Conservation (phyloP, 345 rosid genomes). For the Balakata baccata region DNA sequence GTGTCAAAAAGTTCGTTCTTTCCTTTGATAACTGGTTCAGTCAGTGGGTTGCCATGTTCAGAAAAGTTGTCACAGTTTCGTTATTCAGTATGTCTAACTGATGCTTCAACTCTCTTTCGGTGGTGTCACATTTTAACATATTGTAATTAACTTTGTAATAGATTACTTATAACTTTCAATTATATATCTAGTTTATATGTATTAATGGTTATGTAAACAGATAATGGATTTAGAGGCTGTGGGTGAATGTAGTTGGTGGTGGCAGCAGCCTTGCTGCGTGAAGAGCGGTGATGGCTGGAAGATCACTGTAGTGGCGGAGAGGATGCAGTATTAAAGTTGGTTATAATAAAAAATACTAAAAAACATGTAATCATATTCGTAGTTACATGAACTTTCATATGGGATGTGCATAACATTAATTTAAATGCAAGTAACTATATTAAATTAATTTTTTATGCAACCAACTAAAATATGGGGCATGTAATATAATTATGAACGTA, state of each 20-base stretch:
- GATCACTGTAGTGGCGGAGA: too few species aligned
- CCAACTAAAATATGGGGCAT: background rate
- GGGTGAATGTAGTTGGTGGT: too few species aligned
- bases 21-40: background rate
- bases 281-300: too few species aligned
- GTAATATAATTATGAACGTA: background rate
- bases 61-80: background rate
- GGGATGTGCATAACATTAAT: too few species aligned
- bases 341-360: too few species aligned
- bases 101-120: background rate
- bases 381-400: too few species aligned
- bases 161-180: too few species aligned
- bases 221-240: too few species aligned
- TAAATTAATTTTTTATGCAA: background rate
- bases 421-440: background rate
- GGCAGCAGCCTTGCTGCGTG: too few species aligned
- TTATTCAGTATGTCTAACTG: background rate
- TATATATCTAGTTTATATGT: background rate
- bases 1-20: background rate
- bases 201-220: background rate
- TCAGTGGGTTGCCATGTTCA: background rate
- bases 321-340: too few species aligned
- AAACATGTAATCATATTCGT: too few species aligned
- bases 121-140: background rate
- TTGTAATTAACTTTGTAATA: too few species aligned